Evolutionary conservation across 192 early-diverging fungal genomes (phyloP), one percentile per base, ranked within the genome.

Genomic region (Chytriomyces sp.): DNA sequence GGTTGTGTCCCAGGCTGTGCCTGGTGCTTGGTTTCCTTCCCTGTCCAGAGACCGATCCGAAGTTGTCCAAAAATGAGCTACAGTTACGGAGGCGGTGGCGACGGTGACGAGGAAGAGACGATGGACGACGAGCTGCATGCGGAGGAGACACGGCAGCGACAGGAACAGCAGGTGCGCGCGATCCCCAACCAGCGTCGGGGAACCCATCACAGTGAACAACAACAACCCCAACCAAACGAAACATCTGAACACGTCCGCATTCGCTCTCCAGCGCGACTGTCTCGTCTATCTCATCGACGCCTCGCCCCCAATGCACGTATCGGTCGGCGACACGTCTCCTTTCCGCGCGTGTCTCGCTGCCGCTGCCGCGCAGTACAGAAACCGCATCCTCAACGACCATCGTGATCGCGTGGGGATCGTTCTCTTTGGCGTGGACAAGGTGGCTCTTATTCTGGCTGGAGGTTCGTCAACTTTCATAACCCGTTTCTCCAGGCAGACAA

Each of bases 401-500:
- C 17, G 55, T n/a, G 70, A 72, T 41, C 6, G 39, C 5, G 70
- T 62, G 8, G 60, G 33, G 3, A 34, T 62, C 3, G 70, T 72
- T 14, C 38, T 62, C 30, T 72, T 40, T 64, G 57, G 70, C 59
- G 17, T 26, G 14, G 41, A 8, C 31, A 64, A 34, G 58, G 60
- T 59, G 36, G 5, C 26, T 68, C 28, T 5, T 17, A 39, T 36
- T 5, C 30, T 17, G 7, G 22, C 12, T 22, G 14, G 8, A 52
- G 17, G 14, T 28, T 0, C 44, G 26, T 26, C 30, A 19, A 53
- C 10, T 56, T 7, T 37, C 19, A 22, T 55, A 56, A 22, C 36
- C n/a, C 37, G 25, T 30, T 3, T 19, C 3, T 10, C 17, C 28
- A 69, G 73, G 28, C 79, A 19, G 72, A 81, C 71, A 91, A 91